Evolutionary conservation across 1,284 basidiomycete genomes (phyloP).

Genomic region (Blastosporella zonata): DNA sequence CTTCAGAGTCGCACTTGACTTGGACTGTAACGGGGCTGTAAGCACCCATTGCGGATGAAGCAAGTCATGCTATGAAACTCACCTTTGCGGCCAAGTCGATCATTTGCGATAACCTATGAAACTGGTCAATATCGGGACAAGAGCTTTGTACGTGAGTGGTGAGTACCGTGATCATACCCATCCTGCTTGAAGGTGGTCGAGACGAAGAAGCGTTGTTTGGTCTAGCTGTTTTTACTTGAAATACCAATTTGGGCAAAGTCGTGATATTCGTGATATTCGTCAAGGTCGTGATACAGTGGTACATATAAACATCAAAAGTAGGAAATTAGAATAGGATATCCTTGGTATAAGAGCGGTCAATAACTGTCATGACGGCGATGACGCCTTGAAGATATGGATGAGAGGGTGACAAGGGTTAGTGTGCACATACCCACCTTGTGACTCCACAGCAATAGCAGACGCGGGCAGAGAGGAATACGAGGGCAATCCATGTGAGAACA

Average conservation of each 20-base stretch:
- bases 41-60: neutral
- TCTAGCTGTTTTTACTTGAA: conserved; percentile 2
- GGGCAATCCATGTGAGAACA: conserved; percentile 54
- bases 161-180: conserved; percentile 60
- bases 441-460: conserved; percentile 70
- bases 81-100: conserved; percentile 97
- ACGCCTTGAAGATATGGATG: conserved; percentile 1
- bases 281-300: neutral
- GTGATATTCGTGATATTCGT: conserved; percentile 1
- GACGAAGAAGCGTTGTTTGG: conserved; percentile 8
- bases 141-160: neutral
- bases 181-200: conserved; percentile 23
- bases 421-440: conserved; percentile 30
- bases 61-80: neutral
- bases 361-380: conserved; percentile 15
- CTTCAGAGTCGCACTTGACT: conserved; percentile 91
- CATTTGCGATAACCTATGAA: conserved; percentile 88
- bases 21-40: conserved; percentile 53
- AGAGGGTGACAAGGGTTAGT: neutral
- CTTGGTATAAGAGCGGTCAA: no score
- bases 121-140: neutral
- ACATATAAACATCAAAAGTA: no score
- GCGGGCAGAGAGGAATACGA: conserved; percentile 56
- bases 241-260: neutral
- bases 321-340: no score